Evolutionary conservation across 371 early-diverging fungal species (phyloP), one percentile per base, ranked within the genome.

Genomic region (Fennellomyces sp.): DNA sequence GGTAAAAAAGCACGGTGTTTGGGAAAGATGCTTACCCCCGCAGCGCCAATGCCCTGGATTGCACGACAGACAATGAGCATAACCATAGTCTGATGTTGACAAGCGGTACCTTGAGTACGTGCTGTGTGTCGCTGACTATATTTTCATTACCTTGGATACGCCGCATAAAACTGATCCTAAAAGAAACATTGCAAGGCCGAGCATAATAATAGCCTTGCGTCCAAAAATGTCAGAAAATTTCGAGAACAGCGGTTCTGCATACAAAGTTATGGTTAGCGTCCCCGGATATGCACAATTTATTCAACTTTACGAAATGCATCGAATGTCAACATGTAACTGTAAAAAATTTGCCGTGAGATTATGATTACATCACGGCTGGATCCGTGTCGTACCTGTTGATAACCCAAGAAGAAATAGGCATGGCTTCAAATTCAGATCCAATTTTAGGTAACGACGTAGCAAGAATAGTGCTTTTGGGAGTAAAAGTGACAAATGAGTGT

Each of bases 201-300:
- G 56, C 19, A 90, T 57, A 36, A 87, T 68, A 17, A 83, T 80
- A 41, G 68, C 56, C 66, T 89, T 89, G 10, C 90, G 82, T 15
- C 91, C 93, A 69, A 90, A 91, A 64, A 91, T 88, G 58, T 89
- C 89, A 7, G 88, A 80, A 53, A 88, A 72, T 61, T 87, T 82
- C 5, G 88, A 79, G 58, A 85, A 88, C 10, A 80, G 47, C 17
- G 81, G 81, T 53, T 81, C 74, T 71, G 62, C 13, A 15, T n/a
- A n/a, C n/a, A n/a, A 21, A 45, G 23, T 4, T 21, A 5, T 7
- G 8, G 23, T 12, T 3, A 30, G 35, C 15, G 48, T n/a, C 21
- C 49, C 27, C 26, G 5, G 15, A 33, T 25, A 31, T 27, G n/a
- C n/a, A n/a, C n/a, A 64, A 13, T 55, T 2, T 19, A 21, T 6